Conservation (phyloP, 305 asterid genomes). For the Fraxinus paxiana region DNA sequence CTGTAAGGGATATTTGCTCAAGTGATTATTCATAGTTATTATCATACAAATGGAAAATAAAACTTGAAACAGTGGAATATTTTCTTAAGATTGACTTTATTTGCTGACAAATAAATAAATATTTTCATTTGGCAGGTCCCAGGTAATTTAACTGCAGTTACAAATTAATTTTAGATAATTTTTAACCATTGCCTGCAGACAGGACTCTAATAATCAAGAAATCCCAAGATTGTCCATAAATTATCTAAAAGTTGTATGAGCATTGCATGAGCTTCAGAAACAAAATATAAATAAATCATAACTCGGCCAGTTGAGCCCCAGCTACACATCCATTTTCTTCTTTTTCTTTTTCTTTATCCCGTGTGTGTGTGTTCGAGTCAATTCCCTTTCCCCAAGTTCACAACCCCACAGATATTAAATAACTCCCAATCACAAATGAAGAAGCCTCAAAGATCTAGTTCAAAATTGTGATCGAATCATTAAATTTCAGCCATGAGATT, state of each 20-base stretch:
- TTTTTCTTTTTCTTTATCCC: background rate
- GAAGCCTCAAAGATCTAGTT: background rate
- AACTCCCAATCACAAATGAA: background rate
- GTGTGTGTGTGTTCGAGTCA: background rate
- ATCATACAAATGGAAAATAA: constrained; percentile 9
- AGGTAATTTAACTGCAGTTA: background rate
- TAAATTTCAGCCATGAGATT: background rate
- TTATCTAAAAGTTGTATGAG: background rate
- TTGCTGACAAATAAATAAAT: background rate
- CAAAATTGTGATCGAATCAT: background rate
- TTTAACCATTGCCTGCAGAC: constrained; percentile 12
- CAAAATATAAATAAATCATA: background rate
- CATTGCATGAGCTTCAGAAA: background rate
- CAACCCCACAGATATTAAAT: background rate
- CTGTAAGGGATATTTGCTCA: constrained; percentile 38
- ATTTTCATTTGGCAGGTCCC: constrained; percentile 8
- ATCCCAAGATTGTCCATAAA: background rate
- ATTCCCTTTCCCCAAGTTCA: background rate
- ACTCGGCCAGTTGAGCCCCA: background rate
- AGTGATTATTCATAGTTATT: constrained; percentile 6
- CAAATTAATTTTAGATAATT: constrained; percentile 3
- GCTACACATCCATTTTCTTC: background rate
- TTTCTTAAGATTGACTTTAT: background rate
- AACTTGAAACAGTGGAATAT: background rate
- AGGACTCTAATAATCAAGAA: constrained; percentile 1